Conservation (phyloP, 1,284 basidiomycete genomes). For the Pyrrhoderma lamaoense region DNA sequence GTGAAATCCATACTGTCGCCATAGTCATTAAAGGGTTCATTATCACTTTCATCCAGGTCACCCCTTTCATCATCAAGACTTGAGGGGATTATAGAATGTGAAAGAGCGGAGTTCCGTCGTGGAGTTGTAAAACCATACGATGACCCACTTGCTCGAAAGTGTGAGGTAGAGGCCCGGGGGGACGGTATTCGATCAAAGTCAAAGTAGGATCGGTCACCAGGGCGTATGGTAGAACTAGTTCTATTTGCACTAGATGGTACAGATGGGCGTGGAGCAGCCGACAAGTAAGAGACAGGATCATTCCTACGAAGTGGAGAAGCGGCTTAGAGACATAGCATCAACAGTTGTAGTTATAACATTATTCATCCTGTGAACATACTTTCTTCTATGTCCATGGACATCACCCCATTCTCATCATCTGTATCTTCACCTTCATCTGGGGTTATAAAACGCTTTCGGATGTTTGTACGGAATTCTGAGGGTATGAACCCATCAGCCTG, state of each 20-base stretch:
- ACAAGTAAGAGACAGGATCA: constrained; percentile 47
- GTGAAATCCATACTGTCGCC: background rate
- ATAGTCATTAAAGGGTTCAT: constrained; percentile 12
- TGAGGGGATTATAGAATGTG: constrained; percentile 21
- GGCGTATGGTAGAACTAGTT: constrained; percentile 43
- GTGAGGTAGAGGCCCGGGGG: constrained; percentile 35
- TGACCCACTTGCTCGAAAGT: constrained; percentile 29
- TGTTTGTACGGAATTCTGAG: constrained; percentile 39
- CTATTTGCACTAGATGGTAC: constrained; percentile 42
- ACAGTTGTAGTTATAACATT: background rate
- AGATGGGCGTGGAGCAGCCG: constrained; percentile 38
- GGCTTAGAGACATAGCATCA: constrained; percentile 5
- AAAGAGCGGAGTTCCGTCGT: constrained; percentile 40
- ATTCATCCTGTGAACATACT: constrained; percentile 33
- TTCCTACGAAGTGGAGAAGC: constrained; percentile 27
- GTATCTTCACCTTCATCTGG: constrained; percentile 27
- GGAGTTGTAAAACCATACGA: constrained; percentile 31
- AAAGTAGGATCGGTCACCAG: constrained; percentile 46
- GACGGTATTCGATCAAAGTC: constrained; percentile 67
- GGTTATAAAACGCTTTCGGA: constrained; percentile 30
- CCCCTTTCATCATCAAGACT: background rate
- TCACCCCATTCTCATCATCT: constrained; percentile 56
- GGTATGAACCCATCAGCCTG: constrained; percentile 62
- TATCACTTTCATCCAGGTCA: constrained; percentile 15
- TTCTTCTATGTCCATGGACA: constrained; percentile 63